phyloP scores from a whole-genome alignment of 129 eudicot species.

The Ambrosia trifida region DNA sequence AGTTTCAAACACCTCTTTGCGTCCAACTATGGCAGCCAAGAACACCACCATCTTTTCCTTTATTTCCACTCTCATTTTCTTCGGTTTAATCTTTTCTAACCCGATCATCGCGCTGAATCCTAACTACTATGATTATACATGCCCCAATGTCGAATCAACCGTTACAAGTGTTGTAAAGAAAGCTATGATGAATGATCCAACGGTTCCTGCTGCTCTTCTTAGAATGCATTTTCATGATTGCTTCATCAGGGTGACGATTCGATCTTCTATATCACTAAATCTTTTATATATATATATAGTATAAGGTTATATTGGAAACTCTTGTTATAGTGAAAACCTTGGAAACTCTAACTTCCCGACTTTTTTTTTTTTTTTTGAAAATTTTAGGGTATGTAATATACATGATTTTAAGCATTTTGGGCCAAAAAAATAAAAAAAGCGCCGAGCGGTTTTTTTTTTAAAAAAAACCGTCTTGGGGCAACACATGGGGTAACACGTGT shows the following conservation, averaged over 20 bases:
- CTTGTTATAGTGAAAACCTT: no score
- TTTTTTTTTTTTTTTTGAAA: no score
- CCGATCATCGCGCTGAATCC: slow-evolving; percentile 38
- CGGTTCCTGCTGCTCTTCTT: slow-evolving; percentile 75
- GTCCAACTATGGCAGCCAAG: slow-evolving; percentile 39
- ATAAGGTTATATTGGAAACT: no score
- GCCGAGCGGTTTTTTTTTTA: no score
- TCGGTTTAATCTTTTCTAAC: slow-evolving; percentile 20
- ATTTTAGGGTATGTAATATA: no score
- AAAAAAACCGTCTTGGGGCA: no score
- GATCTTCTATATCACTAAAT: neutral
- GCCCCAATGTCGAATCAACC: slow-evolving; percentile 50
- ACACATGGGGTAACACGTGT: no score
- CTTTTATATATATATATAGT: neutral
- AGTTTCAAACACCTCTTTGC: neutral
- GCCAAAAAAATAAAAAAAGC: no score
- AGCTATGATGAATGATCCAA: slow-evolving; percentile 63
- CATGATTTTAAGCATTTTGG: no score
- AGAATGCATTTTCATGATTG: slow-evolving; percentile 89
- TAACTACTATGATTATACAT: slow-evolving; percentile 65
- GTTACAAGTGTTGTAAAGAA: slow-evolving; percentile 50
- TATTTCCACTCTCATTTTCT: slow-evolving; percentile 12
- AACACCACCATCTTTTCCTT: slow-evolving; percentile 25
- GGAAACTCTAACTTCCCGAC: no score
- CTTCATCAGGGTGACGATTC: slow-evolving; percentile 55